Evolutionary conservation across 495 filamentous ascomycete species (phyloP).

Genomic region (Amniculicola lignicola): DNA sequence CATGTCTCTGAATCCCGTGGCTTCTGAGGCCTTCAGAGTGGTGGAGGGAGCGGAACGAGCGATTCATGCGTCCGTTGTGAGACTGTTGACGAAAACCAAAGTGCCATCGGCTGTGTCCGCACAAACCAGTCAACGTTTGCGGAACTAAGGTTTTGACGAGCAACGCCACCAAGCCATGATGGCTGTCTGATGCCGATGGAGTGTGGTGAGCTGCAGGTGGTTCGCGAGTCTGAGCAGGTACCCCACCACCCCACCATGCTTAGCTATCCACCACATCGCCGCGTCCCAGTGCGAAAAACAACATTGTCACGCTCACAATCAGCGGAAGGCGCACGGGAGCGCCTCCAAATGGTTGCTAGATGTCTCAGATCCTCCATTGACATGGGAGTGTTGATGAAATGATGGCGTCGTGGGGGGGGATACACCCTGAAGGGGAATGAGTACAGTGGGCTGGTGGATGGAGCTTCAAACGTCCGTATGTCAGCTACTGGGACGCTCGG

Average conservation of each 20-base stretch:
- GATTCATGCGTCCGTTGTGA: too few relatives aligned
- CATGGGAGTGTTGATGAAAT: neutral
- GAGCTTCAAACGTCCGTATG: neutral
- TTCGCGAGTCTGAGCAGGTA: constrained; percentile 1
- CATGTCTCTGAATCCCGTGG: too few relatives aligned
- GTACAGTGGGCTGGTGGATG: too few relatives aligned
- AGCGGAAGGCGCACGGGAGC: neutral
- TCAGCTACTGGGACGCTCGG: too few relatives aligned
- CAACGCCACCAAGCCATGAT: constrained; percentile 2
- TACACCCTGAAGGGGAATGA: too few relatives aligned
- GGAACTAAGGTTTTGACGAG: constrained; percentile 1
- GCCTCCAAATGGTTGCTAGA: neutral
- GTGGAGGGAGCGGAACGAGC: too few relatives aligned
- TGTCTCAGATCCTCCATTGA: constrained; percentile 2
- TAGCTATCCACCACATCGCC: constrained; percentile 15
- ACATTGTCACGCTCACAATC: neutral
- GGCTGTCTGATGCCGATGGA: neutral
- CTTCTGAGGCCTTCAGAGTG: too few relatives aligned
- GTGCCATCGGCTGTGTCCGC: too few relatives aligned
- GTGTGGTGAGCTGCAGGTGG: neutral
- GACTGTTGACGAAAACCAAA: constrained; percentile 1
- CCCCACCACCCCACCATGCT: constrained; percentile 28
- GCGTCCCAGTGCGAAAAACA: constrained; percentile 10
- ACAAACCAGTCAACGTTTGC: neutral
- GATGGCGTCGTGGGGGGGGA: neutral